phyloP scores from a whole-genome alignment of 2,329 filamentous ascomycete genomes.

The Trichoderma brevicompactum region DNA sequence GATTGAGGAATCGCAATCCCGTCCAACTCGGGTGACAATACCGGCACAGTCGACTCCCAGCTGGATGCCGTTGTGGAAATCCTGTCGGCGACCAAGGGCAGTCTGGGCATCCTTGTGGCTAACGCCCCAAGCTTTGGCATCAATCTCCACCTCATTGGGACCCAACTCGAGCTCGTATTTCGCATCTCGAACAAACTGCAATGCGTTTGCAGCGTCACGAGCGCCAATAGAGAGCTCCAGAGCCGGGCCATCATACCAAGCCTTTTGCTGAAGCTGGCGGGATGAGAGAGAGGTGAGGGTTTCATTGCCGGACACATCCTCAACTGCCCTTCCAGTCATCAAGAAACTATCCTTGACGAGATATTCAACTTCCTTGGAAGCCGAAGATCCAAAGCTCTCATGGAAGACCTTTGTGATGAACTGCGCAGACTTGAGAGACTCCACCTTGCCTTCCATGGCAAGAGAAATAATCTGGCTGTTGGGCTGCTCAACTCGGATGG shows the following conservation, averaged over 20 bases:
- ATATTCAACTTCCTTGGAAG: slow-evolving; percentile 2
- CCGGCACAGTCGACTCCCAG: slow-evolving; percentile 35
- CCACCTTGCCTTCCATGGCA: slow-evolving; percentile 3
- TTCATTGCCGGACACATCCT: slow-evolving; percentile 5
- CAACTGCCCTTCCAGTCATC: slow-evolving; percentile 8
- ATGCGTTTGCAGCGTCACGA: not conserved
- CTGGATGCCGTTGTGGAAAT: not conserved
- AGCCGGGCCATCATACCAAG: slow-evolving; percentile 11
- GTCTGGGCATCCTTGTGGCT: not conserved
- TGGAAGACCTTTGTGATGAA: not conserved
- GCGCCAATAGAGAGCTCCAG: slow-evolving; percentile 2
- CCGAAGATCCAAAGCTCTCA: not conserved
- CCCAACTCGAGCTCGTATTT: not conserved
- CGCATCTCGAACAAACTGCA: not conserved
- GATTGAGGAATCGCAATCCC: slow-evolving; percentile 24
- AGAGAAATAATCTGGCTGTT: not conserved
- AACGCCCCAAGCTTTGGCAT: slow-evolving; percentile 7
- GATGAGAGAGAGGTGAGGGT: not conserved
- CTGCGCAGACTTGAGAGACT: not conserved
- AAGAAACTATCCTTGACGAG: not conserved
- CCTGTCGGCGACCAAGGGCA: not conserved
- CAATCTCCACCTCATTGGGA: slow-evolving; percentile 12
- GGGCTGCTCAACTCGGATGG: not conserved
- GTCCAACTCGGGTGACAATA: slow-evolving; percentile 34
- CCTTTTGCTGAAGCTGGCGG: not conserved